These are phyloP conservation scores for Pestalotiopsis fici DNA, from an alignment of 2,329 filamentous ascomycete genomes.

Conservation along the genomic window DNA sequence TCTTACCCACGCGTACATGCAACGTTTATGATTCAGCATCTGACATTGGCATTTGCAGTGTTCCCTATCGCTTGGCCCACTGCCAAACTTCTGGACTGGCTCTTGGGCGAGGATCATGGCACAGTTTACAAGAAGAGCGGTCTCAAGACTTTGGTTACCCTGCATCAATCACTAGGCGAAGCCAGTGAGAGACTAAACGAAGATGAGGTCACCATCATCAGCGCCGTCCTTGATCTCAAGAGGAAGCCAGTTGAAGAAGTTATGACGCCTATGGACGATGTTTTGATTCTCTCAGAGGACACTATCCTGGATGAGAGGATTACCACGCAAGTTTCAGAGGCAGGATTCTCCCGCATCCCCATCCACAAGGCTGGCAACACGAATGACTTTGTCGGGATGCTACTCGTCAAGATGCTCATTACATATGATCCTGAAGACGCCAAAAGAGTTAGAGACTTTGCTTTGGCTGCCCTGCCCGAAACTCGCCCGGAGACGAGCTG, in stretches of 20 bases:
- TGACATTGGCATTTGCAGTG: conserved; percentile 36
- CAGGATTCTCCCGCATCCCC: conserved; percentile 93
- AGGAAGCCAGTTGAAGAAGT: conserved; percentile 93
- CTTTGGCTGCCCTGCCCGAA: conserved; percentile 90
- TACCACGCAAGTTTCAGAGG: conserved; percentile 90
- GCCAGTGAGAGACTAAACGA: conserved; percentile 89
- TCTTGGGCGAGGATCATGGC: conserved; percentile 92
- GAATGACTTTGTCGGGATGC: conserved; percentile 93
- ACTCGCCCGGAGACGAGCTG: conserved; percentile 95
- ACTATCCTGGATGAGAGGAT: conserved; percentile 89
- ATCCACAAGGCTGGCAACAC: conserved; percentile 85
- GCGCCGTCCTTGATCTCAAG: conserved; percentile 92
- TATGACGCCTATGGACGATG: conserved; percentile 98
- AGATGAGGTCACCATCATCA: conserved; percentile 98
- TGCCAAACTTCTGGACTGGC: conserved; percentile 89
- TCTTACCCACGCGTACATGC: too few relatives aligned
- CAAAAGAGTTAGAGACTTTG: conserved; percentile 84
- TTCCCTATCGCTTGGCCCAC: conserved; percentile 91
- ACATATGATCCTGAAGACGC: conserved; percentile 96
- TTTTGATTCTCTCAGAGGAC: conserved; percentile 95
- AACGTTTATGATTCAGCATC: not conserved
- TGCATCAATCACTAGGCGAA: conserved; percentile 89
- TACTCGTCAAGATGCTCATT: conserved; percentile 97
- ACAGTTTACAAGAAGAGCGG: conserved; percentile 98
- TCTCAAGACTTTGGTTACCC: conserved; percentile 90